These are phyloP conservation scores for Pseudofabraea citricarpa DNA, from an alignment of 2,329 filamentous ascomycete species.

Conservation along the genomic window DNA sequence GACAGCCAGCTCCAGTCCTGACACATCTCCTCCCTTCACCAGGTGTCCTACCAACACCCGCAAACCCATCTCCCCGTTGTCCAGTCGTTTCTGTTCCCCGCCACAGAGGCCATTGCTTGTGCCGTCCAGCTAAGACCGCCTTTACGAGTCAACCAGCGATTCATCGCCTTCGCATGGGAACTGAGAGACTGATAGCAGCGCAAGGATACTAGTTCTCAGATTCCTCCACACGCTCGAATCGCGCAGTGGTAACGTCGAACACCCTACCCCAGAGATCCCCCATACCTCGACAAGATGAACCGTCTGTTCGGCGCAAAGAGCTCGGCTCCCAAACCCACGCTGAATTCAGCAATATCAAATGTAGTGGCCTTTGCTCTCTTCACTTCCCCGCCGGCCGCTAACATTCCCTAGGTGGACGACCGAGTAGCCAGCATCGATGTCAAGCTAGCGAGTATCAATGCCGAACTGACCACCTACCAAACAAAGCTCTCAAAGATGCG, in stretches of 20 bases:
- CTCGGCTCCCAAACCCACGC: slow-evolving; percentile 83
- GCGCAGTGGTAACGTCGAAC: neutral
- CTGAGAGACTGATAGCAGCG: too few relatives aligned
- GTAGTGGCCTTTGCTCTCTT: slow-evolving; percentile 38
- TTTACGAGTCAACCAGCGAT: too few relatives aligned
- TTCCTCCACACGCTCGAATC: neutral
- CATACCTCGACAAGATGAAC: slow-evolving; percentile 86
- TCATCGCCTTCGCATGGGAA: too few relatives aligned
- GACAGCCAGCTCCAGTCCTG: too few relatives aligned
- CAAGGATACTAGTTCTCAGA: too few relatives aligned
- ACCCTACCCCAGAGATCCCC: too few relatives aligned
- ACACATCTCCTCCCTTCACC: too few relatives aligned
- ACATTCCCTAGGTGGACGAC: slow-evolving; percentile 58
- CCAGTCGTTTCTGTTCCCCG: too few relatives aligned
- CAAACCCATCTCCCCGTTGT: too few relatives aligned
- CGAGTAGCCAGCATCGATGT: slow-evolving; percentile 86
- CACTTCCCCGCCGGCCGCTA: slow-evolving; percentile 12
- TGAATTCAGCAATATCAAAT: slow-evolving; percentile 77
- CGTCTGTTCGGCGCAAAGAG: slow-evolving; percentile 88
- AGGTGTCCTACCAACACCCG: too few relatives aligned
- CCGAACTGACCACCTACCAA: slow-evolving; percentile 85
- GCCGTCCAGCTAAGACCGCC: too few relatives aligned
- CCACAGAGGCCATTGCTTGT: too few relatives aligned
- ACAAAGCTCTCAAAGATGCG: slow-evolving; percentile 86
- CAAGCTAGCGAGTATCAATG: slow-evolving; percentile 87